Evolutionary conservation across 2,329 filamentous ascomycete species (phyloP).

Genomic region (Colletotrichum viniferum): DNA sequence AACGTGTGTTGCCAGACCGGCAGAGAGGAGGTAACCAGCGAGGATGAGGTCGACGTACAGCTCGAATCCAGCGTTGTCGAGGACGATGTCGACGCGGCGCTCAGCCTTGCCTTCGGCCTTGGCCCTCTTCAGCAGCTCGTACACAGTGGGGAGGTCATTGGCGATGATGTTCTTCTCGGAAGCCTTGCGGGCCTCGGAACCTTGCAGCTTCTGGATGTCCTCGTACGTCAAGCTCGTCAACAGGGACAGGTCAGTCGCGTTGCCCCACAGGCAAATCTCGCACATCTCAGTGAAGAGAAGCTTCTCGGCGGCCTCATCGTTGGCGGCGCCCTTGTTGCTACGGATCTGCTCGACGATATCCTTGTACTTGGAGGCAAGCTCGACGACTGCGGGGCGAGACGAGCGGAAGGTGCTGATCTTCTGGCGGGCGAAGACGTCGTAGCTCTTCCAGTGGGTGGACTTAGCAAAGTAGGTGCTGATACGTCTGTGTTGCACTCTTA

Average conservation of each 20-base stretch:
- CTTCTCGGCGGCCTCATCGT: slow-evolving; percentile 72
- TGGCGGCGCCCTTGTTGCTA: slow-evolving; percentile 52
- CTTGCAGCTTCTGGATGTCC: slow-evolving; percentile 96
- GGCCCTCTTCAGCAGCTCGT: slow-evolving; percentile 69
- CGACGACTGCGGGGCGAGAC: slow-evolving; percentile 83
- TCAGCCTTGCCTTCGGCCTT: slow-evolving; percentile 68
- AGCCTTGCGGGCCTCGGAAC: slow-evolving; percentile 81
- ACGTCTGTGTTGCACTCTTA: slow-evolving; percentile 54
- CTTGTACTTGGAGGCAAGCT: slow-evolving; percentile 80
- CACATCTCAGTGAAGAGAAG: slow-evolving; percentile 90
- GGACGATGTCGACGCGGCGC: slow-evolving; percentile 87
- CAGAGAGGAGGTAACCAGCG: slow-evolving; percentile 84
- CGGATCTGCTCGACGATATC: slow-evolving; percentile 73
- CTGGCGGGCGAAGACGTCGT: slow-evolving; percentile 88
- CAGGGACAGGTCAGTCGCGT: slow-evolving; percentile 92
- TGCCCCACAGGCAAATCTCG: slow-evolving; percentile 96
- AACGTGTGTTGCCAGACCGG: slow-evolving; percentile 83
- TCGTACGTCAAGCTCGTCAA: slow-evolving; percentile 90
- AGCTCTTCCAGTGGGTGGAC: slow-evolving; percentile 83
- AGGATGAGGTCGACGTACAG: slow-evolving; percentile 94
- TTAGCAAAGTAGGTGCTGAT: slow-evolving; percentile 78
- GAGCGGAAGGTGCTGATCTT: slow-evolving; percentile 93
- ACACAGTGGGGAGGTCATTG: slow-evolving; percentile 81
- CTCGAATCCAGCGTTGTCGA: slow-evolving; percentile 98
- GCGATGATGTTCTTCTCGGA: slow-evolving; percentile 91